phyloP scores from a whole-genome alignment of 1,284 basidiomycete species.

The Ustilago bromivora region DNA sequence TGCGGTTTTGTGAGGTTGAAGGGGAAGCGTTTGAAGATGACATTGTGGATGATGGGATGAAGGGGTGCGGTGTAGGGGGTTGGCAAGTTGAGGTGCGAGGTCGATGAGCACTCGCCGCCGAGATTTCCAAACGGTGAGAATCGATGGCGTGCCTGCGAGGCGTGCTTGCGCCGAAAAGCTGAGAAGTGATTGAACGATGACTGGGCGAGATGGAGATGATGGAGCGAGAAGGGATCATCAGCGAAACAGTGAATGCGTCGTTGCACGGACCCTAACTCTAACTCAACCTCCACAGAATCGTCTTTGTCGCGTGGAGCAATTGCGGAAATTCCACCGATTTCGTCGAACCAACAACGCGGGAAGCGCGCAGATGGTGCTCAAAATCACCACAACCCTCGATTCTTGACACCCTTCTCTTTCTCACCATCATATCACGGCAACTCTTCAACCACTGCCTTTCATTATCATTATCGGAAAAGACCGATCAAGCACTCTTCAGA shows the following conservation, averaged over 20 bases:
- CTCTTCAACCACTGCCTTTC: not conserved
- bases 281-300: not conserved
- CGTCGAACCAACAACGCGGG: not conserved
- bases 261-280: constrained; percentile 8
- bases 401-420: not conserved
- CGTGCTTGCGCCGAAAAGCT: too few species aligned
- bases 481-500: not conserved
- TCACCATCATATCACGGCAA: not conserved
- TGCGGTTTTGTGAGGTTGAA: not conserved
- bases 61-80: not conserved
- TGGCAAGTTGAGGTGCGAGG: not conserved
- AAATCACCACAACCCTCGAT: too few species aligned
- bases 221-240: not conserved
- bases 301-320: not conserved
- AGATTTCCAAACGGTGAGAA: too few species aligned
- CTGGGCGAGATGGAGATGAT: not conserved
- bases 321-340: constrained; percentile 1
- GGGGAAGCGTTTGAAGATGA: not conserved
- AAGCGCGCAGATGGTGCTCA: not conserved
- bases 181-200: not conserved
- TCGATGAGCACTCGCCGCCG: too few species aligned
- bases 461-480: not conserved
- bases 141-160: too few species aligned
- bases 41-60: not conserved
- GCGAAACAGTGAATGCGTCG: not conserved